These are phyloP conservation scores for Cladosporium oxysporum DNA, from an alignment of 2,329 filamentous ascomycete genomes.

Conservation along the genomic window DNA sequence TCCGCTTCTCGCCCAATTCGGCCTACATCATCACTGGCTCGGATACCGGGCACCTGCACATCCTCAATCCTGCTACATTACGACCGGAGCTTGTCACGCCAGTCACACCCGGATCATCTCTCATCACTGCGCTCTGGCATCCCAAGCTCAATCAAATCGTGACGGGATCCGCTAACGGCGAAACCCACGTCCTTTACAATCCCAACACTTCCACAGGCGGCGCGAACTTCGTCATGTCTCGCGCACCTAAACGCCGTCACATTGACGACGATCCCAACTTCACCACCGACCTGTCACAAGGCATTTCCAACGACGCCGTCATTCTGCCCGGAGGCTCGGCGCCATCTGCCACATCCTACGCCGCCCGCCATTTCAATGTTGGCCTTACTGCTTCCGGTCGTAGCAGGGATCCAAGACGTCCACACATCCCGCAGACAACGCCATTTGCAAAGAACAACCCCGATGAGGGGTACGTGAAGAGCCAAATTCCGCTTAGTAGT, in stretches of 20 bases:
- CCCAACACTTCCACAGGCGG: slow-evolving; percentile 79
- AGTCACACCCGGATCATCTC: slow-evolving; percentile 78
- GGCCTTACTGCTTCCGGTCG: slow-evolving; percentile 78
- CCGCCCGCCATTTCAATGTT: slow-evolving; percentile 65
- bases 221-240: slow-evolving; percentile 85
- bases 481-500: slow-evolving; percentile 83
- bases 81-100: slow-evolving; percentile 81
- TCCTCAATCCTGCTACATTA: slow-evolving; percentile 90
- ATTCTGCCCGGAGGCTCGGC: slow-evolving; percentile 57
- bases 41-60: slow-evolving; percentile 80
- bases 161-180: slow-evolving; percentile 87
- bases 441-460: slow-evolving; percentile 90
- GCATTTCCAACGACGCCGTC: slow-evolving; percentile 81
- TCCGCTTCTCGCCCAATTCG: slow-evolving; percentile 82
- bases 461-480: slow-evolving; percentile 83
- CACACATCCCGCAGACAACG: slow-evolving; percentile 80
- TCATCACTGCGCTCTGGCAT: slow-evolving; percentile 90
- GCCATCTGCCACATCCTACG: slow-evolving; percentile 46
- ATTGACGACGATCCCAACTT: slow-evolving; percentile 89
- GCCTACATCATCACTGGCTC: slow-evolving; percentile 89
- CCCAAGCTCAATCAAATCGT: slow-evolving; percentile 93
- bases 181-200: slow-evolving; percentile 88
- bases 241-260: slow-evolving; percentile 90
- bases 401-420: slow-evolving; percentile 76
- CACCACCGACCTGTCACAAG: slow-evolving; percentile 79